Conservation (phyloP, 345 rosid genomes). For the Syzygium grande region DNA sequence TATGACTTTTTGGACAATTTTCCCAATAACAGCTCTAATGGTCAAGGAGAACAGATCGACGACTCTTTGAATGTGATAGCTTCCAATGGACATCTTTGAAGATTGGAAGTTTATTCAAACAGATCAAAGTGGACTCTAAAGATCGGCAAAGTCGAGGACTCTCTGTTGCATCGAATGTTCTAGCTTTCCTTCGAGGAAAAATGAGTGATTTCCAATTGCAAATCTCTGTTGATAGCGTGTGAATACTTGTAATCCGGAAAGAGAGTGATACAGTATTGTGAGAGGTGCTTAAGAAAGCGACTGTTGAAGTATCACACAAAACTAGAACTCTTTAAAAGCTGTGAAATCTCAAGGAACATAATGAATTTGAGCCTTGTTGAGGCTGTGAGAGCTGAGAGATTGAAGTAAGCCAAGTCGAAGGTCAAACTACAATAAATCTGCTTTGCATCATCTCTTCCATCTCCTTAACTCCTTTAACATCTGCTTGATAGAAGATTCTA, state of each 20-base stretch:
- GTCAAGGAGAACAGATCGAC: too few relatives aligned
- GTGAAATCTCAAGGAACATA: background rate
- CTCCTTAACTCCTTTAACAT: background rate
- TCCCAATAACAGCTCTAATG: too few relatives aligned
- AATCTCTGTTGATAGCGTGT: background rate
- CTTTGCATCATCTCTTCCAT: background rate
- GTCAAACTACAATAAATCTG: background rate
- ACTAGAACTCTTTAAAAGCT: rapidly evolving
- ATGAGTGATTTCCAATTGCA: background rate
- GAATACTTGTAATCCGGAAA: background rate
- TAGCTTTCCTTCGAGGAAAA: background rate
- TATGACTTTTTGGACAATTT: too few relatives aligned
- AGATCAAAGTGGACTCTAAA: background rate
- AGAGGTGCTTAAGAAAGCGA: background rate
- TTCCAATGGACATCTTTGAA: too few relatives aligned
- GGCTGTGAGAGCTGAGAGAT: background rate
- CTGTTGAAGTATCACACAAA: rapidly evolving
- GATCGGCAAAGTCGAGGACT: background rate
- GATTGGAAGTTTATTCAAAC: too few relatives aligned
- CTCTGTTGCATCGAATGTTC: background rate
- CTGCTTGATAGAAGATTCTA: background rate
- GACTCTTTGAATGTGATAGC: too few relatives aligned
- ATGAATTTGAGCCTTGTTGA: background rate
- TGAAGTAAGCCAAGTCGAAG: background rate
- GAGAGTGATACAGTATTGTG: background rate